Conservation (phyloP, 1,139 yeast genomes). For the Pichia sp. region DNA sequence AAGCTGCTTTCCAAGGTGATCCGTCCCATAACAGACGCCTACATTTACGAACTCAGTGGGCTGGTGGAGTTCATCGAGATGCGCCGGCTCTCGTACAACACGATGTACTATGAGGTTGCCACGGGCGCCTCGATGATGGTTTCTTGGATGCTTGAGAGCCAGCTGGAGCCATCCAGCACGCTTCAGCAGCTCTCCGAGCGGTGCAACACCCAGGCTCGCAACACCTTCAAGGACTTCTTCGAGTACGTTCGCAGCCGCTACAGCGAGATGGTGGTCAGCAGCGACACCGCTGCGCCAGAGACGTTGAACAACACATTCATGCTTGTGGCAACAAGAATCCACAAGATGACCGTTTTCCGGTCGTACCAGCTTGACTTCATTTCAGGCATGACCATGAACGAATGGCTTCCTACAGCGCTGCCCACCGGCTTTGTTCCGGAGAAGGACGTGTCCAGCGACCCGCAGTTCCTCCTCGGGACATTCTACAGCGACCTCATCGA, state of each 20-base stretch:
- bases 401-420: conserved; percentile 61
- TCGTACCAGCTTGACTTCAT: conserved; percentile 53
- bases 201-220: conserved; percentile 30
- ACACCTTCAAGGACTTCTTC: conserved; percentile 55
- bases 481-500: conserved; percentile 75
- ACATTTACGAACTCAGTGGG: conserved; percentile 30
- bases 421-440: conserved; percentile 49
- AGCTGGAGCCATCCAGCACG: conserved; percentile 17
- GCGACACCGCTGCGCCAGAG: conserved; percentile 20
- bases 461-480: conserved; percentile 53
- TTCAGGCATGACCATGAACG: conserved; percentile 48
- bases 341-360: conserved; percentile 61
- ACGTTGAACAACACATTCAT: conserved; percentile 28
- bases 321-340: conserved; percentile 46
- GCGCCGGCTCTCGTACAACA: conserved; percentile 38
- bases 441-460: conserved; percentile 45
- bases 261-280: conserved; percentile 23
- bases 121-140: conserved; percentile 28
- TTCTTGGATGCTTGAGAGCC: conserved; percentile 18
- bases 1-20: conserved; percentile 49
- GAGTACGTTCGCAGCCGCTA: conserved; percentile 52
- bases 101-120: conserved; percentile 46
- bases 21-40: conserved; percentile 44
- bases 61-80: conserved; percentile 36
- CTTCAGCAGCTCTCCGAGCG: conserved; percentile 15